These are phyloP conservation scores for Pugionium cornutum DNA, from an alignment of 345 rosid species.

Conservation along the genomic window DNA sequence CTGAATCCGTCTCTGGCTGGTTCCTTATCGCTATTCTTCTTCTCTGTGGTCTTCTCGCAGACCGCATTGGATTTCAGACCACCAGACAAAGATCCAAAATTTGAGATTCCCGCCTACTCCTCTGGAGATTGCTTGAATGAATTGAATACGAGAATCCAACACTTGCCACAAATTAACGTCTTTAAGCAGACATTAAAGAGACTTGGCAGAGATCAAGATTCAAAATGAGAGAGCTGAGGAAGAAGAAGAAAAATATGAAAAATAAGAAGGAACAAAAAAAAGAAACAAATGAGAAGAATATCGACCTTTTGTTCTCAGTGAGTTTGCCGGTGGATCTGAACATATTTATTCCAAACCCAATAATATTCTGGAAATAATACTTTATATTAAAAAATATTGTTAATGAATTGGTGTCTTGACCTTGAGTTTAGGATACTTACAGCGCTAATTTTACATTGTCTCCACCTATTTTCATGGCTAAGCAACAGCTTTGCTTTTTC, in stretches of 20 bases:
- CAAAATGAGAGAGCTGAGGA: conserved; percentile 29
- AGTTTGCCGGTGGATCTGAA: conserved; percentile 44
- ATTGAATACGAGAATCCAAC: conserved; percentile 30
- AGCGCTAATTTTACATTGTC: conserved; percentile 41
- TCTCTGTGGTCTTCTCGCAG: conserved; percentile 50
- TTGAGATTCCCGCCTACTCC: conserved; percentile 38
- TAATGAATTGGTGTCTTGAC: conserved; percentile 37
- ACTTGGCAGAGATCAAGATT: conserved; percentile 31
- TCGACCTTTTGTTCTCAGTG: conserved; percentile 34
- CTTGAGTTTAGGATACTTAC: conserved; percentile 42
- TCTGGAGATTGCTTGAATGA: conserved; percentile 24
- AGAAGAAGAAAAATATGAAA: conserved; percentile 13
- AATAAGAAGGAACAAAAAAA: background rate
- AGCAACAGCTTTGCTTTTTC: conserved; percentile 40
- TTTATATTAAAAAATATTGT: conserved; percentile 6
- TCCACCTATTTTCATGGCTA: conserved; percentile 39
- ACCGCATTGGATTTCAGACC: conserved; percentile 65
- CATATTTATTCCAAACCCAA: conserved; percentile 15
- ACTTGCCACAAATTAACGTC: conserved; percentile 28
- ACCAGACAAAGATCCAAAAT: conserved; percentile 18
- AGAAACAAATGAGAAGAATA: conserved; percentile 29
- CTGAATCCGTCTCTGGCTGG: conserved; percentile 27
- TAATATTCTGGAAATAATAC: conserved; percentile 9
- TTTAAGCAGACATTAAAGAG: conserved; percentile 19
- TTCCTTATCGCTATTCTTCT: conserved; percentile 25